Conservation (phyloP, 2,329 filamentous ascomycete species). For the Arthrinium puccinioides region DNA sequence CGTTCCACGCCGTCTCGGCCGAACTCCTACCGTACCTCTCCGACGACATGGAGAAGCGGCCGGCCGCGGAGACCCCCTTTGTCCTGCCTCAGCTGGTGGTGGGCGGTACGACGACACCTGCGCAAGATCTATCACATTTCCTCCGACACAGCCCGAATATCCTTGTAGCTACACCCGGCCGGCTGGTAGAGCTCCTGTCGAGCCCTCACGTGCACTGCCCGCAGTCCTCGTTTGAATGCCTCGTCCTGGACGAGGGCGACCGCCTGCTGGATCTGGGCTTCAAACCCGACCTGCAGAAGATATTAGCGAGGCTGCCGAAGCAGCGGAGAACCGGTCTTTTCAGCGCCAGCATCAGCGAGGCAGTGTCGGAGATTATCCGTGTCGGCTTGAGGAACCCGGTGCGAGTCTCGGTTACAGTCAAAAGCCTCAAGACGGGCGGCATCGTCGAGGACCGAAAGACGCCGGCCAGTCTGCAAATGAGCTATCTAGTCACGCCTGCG, state of each 20-base stretch:
- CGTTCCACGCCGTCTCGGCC: constrained; percentile 76
- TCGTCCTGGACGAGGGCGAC: constrained; percentile 93
- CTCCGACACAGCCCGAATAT: constrained; percentile 80
- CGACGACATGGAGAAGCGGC: constrained; percentile 50
- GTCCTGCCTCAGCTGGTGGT: constrained; percentile 83
- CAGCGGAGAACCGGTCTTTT: constrained; percentile 90
- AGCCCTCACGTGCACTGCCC: constrained; percentile 84
- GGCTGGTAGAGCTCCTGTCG: constrained; percentile 78
- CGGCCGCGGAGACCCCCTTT: constrained; percentile 35
- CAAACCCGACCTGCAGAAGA: constrained; percentile 81
- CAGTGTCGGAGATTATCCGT: constrained; percentile 84
- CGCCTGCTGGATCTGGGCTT: constrained; percentile 89
- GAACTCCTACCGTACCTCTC: constrained; percentile 51
- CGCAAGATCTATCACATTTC: constrained; percentile 82
- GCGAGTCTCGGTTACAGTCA: constrained; percentile 90
- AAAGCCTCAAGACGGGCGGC: constrained; percentile 59
- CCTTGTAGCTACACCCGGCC: constrained; percentile 82
- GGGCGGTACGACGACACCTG: constrained; percentile 69
- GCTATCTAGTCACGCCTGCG: constrained; percentile 68
- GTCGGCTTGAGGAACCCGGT: constrained; percentile 91
- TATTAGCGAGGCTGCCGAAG: constrained; percentile 78
- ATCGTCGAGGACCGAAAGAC: constrained; percentile 74
- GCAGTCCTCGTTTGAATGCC: constrained; percentile 81
- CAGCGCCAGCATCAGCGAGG: constrained; percentile 92
- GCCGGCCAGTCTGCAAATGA: constrained; percentile 87